Percentiles rank a stretch among this genome's conserved stretches.
Evolutionary conservation across 768 basidiomycete genomes (phyloP).

Genomic region (Lentinula boryana): DNA sequence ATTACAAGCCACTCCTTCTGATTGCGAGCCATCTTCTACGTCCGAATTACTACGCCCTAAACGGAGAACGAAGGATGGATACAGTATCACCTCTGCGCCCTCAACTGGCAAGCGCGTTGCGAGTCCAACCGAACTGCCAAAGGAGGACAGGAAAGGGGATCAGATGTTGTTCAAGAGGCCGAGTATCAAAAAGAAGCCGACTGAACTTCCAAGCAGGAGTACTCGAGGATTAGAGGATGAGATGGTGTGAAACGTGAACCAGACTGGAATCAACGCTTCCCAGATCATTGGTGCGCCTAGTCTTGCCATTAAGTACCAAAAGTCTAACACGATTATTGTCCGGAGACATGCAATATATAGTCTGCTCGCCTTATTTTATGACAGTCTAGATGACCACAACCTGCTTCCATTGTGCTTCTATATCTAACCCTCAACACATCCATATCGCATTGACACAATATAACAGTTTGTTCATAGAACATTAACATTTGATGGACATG

Average conservation of each 20-base stretch:
- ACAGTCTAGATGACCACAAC: no score
- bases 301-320: neutral
- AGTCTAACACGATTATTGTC: no score
- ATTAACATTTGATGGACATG: no score
- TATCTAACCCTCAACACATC: no score
- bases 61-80: neutral
- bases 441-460: no score
- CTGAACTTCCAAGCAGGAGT: neutral
- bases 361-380: no score
- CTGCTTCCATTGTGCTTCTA: no score
- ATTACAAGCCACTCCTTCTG: neutral
- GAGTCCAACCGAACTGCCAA: conserved; percentile 65
- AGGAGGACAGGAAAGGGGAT: conserved; percentile 54
- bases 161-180: conserved; percentile 57
- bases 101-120: conserved; percentile 58
- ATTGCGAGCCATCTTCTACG: conserved; percentile 1
- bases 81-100: conserved; percentile 16
- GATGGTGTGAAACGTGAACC: neutral
- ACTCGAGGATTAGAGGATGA: neutral
- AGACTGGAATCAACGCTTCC: neutral
- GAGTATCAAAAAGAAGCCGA: conserved; percentile 48
- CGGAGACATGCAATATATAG: no score
- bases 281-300: neutral
- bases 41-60: neutral
- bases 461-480: no score